Evolutionary conservation across 306 rosid species (phyloP).

Genomic region (Vicia villosa): DNA sequence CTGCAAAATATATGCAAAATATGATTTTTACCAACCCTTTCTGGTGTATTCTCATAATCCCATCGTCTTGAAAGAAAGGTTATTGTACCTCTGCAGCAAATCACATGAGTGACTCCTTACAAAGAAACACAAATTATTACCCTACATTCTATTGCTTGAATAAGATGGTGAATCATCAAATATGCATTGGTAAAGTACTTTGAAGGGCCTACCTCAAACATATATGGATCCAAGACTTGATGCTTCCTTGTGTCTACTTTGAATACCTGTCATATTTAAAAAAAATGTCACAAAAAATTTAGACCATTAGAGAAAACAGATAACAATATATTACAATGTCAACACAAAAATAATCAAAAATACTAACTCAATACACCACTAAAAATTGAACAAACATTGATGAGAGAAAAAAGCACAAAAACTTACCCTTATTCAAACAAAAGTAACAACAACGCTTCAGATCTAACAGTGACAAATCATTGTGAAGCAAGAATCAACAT

Average conservation of each 20-base stretch:
- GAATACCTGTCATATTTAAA: slow-evolving; percentile 59
- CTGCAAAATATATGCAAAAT: neutral
- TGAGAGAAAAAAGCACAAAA: too few relatives aligned
- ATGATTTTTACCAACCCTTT: slow-evolving; percentile 75
- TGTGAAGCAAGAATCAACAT: too few relatives aligned
- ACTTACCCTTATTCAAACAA: too few relatives aligned
- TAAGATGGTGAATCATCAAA: neutral
- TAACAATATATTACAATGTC: too few relatives aligned
- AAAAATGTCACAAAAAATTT: too few relatives aligned
- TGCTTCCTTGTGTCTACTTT: slow-evolving; percentile 81
- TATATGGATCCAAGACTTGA: slow-evolving; percentile 71
- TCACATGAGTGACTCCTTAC: slow-evolving; percentile 94
- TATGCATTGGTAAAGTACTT: neutral
- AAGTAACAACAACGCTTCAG: too few relatives aligned
- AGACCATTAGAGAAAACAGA: too few relatives aligned
- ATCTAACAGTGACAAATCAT: too few relatives aligned
- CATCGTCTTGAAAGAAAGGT: slow-evolving; percentile 95
- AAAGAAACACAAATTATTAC: slow-evolving; percentile 31
- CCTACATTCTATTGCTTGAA: slow-evolving; percentile 8
- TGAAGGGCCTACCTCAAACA: slow-evolving; percentile 67
- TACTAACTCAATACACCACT: too few relatives aligned
- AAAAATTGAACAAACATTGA: too few relatives aligned
- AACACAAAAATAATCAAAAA: too few relatives aligned
- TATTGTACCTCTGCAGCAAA: slow-evolving; percentile 94
- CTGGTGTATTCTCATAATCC: slow-evolving; percentile 90